These are phyloP conservation scores for Articulospora tetracladia DNA, from an alignment of 495 filamentous ascomycete genomes.

Conservation along the genomic window DNA sequence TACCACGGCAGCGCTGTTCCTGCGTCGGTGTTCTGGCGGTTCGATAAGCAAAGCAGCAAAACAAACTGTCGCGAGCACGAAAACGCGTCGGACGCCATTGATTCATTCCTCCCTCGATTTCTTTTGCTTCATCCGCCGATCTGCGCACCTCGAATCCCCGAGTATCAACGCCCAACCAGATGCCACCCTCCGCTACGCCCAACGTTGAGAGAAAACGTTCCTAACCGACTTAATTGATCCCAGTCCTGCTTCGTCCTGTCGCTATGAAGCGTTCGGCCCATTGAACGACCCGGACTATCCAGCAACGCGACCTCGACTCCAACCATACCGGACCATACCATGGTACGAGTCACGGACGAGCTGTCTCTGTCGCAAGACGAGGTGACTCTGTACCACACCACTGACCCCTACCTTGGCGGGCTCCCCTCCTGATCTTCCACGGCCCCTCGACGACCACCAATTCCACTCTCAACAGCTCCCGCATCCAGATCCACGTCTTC, in stretches of 20 bases:
- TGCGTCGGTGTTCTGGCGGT: background rate
- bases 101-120: background rate
- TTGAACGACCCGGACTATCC: conserved; percentile 22
- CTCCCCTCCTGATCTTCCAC: conserved; percentile 78
- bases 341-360: conserved; percentile 64
- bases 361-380: conserved; percentile 69
- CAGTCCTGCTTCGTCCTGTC: conserved; percentile 1
- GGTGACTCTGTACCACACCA: conserved; percentile 75
- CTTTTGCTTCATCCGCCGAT: too few relatives aligned
- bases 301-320: background rate
- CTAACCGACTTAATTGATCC: conserved; percentile 1
- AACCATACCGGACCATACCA: too few relatives aligned
- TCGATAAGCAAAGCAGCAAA: background rate
- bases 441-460: conserved; percentile 80
- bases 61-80: background rate
- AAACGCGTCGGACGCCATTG: background rate
- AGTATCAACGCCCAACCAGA: conserved; percentile 1
- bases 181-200: background rate
- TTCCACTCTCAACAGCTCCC: conserved; percentile 79
- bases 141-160: too few relatives aligned
- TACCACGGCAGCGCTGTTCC: background rate
- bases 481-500: conserved; percentile 90
- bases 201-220: too few relatives aligned
- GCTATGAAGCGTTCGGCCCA: conserved; percentile 23
- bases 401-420: conserved; percentile 71